Evolutionary conservation across 768 basidiomycete genomes (phyloP).

Genomic region (Rickenella mellea): DNA sequence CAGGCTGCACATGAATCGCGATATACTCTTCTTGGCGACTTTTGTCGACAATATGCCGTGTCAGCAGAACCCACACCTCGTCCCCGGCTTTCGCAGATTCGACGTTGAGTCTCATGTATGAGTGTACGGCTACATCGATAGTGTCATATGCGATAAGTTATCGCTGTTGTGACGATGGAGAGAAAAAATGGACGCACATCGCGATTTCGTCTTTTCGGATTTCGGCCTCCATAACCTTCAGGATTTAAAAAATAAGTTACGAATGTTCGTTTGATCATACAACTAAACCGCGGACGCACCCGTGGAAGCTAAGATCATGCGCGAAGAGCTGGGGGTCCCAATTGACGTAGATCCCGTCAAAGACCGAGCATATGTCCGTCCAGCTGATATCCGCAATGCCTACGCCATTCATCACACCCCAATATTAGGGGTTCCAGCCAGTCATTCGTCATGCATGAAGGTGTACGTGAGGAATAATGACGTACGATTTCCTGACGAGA

Average conservation of each 20-base stretch:
- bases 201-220: conserved; percentile 21
- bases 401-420: conserved; percentile 68
- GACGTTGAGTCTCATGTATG: conserved; percentile 33
- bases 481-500: too few relatives aligned
- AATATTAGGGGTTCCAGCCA: conserved; percentile 42
- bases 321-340: conserved; percentile 72
- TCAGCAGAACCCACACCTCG: conserved; percentile 76
- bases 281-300: conserved; percentile 29
- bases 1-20: conserved; percentile 46
- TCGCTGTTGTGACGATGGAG: background rate
- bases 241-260: background rate
- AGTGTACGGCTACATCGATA: conserved; percentile 15
- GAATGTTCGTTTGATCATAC: background rate
- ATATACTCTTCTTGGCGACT: conserved; percentile 56
- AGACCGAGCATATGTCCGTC: conserved; percentile 50
- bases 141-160: background rate
- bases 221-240: conserved; percentile 35
- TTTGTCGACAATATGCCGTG: conserved; percentile 63
- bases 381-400: background rate
- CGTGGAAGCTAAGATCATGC: conserved; percentile 47
- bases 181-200: conserved; percentile 20
- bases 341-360: conserved; percentile 76
- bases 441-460: background rate
- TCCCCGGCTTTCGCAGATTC: conserved; percentile 14
- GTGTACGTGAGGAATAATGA: conserved; percentile 12